A percentile compares a stretch with the other conserved stretches of the same genome.
phyloP scores from a whole-genome alignment of 2,329 filamentous ascomycete species.

The Graphilbum fragrans region DNA sequence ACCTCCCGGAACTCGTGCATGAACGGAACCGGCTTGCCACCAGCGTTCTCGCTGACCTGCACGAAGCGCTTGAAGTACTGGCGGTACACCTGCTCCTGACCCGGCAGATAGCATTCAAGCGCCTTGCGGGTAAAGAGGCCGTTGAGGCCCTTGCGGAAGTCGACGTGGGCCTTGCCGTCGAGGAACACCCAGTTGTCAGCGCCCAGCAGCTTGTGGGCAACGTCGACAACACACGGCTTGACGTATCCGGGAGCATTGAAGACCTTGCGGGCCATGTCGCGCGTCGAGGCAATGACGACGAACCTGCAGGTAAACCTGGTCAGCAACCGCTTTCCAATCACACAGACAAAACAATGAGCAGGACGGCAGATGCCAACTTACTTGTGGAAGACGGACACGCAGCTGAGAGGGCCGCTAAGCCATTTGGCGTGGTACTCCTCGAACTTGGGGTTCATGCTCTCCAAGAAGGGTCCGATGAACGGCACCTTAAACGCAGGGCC shows the following conservation, averaged over 20 bases:
- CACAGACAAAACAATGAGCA: neutral
- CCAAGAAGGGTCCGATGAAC: constrained; percentile 89
- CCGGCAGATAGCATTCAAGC: constrained; percentile 77
- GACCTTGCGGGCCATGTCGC: constrained; percentile 91
- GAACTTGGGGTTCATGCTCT: constrained; percentile 87
- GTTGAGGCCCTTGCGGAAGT: constrained; percentile 95
- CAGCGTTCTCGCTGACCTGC: constrained; percentile 57
- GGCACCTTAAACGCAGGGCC: constrained; percentile 67
- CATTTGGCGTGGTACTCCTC: constrained; percentile 87
- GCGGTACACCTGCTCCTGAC: constrained; percentile 85
- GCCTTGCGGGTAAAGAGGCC: constrained; percentile 86
- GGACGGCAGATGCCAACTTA: constrained; percentile 28
- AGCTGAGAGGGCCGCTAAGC: constrained; percentile 82
- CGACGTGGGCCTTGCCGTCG: constrained; percentile 87
- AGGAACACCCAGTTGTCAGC: constrained; percentile 94
- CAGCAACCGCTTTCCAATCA: neutral
- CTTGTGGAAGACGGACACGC: constrained; percentile 99
- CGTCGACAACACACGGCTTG: constrained; percentile 93
- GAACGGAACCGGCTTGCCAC: constrained; percentile 68
- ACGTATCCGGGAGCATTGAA: constrained; percentile 89
- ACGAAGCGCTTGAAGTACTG: constrained; percentile 74
- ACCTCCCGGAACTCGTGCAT: constrained; percentile 88
- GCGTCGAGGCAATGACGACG: constrained; percentile 88
- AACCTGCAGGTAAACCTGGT: constrained; percentile 45
- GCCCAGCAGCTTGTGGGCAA: constrained; percentile 85